A percentile compares a stretch with the other conserved stretches of the same genome.
Evolutionary conservation across 2,329 filamentous ascomycete genomes (phyloP).

Genomic region (Paecilomyces fulvus): DNA sequence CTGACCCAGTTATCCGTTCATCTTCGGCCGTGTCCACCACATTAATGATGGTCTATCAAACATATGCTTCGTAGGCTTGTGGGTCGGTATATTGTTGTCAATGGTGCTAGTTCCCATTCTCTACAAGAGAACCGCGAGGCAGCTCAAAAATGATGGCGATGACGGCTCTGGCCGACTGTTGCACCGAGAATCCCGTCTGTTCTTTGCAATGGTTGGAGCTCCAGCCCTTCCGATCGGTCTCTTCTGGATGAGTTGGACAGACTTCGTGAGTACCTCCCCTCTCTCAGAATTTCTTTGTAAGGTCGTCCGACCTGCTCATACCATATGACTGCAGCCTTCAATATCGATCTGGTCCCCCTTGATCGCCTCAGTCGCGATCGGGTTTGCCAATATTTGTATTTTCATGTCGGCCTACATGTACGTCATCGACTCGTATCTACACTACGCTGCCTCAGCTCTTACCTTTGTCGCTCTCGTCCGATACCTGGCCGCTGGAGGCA

Average conservation of each 20-base stretch:
- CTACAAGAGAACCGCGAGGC: not conserved
- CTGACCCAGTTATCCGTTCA: not conserved
- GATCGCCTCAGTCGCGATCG: conserved; percentile 44
- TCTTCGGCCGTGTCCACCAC: not conserved
- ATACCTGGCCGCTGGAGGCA: conserved; percentile 32
- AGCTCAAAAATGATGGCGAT: conserved; percentile 31
- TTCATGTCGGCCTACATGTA: conserved; percentile 49
- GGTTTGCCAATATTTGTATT: conserved; percentile 42
- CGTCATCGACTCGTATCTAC: conserved; percentile 50
- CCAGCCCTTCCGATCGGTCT: conserved; percentile 44
- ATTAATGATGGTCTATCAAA: not conserved
- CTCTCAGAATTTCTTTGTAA: not conserved
- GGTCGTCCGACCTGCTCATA: not conserved
- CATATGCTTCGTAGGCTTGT: not conserved
- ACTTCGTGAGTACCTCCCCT: conserved; percentile 10
- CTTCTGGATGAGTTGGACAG: conserved; percentile 55
- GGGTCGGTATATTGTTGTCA: not conserved
- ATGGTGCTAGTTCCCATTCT: not conserved
- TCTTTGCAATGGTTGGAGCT: conserved; percentile 46
- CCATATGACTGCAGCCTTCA: conserved; percentile 18
- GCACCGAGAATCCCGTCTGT: conserved; percentile 49
- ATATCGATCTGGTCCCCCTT: conserved; percentile 47
- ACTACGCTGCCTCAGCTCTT: conserved; percentile 43
- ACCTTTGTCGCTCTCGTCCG: conserved; percentile 36
- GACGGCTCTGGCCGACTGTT: conserved; percentile 23